Percentiles rank a stretch among this genome's conserved stretches.
Evolutionary conservation across 441 rosid genomes (phyloP).

Genomic region (Populus hybrid): DNA sequence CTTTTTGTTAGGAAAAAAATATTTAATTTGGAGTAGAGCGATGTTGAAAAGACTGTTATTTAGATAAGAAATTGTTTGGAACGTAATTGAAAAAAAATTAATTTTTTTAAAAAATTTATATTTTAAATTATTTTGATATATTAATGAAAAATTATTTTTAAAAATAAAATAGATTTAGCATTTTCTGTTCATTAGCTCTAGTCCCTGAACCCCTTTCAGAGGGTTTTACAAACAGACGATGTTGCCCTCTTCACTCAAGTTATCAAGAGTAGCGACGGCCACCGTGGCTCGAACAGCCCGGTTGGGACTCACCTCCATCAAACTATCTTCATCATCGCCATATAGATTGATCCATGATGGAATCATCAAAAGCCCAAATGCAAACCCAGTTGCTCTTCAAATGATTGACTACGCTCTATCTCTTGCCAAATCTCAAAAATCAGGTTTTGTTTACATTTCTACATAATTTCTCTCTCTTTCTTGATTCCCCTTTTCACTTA

Average conservation of each 20-base stretch:
- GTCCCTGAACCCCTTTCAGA: not conserved
- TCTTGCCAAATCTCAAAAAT: slow-evolving; percentile 59
- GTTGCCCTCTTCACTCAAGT: slow-evolving; percentile 39
- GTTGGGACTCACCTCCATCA: slow-evolving; percentile 2
- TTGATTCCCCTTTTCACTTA: not conserved
- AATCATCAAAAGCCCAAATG: slow-evolving; percentile 33
- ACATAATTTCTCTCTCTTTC: not conserved
- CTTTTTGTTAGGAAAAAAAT: too few species aligned
- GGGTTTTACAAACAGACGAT: slow-evolving; percentile 22
- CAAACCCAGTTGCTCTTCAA: slow-evolving; percentile 70
- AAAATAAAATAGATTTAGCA: too few species aligned
- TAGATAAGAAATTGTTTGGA: too few species aligned
- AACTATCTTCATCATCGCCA: slow-evolving; percentile 15
- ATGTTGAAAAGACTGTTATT: too few species aligned
- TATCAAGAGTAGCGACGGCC: slow-evolving; percentile 29
- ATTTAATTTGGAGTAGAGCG: too few species aligned
- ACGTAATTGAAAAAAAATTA: too few species aligned
- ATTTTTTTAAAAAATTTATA: too few species aligned
- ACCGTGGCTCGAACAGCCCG: slow-evolving; percentile 22
- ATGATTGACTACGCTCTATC: slow-evolving; percentile 88
- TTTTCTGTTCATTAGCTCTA: not conserved
- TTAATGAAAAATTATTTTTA: too few species aligned
- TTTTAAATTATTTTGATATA: too few species aligned
- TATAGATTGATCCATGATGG: slow-evolving; percentile 51
- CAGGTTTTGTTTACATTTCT: slow-evolving; percentile 41